Base-by-base conservation (phyloP, 2,329 filamentous ascomycete species). In the Zymoseptoria pseudotritici region DNA sequence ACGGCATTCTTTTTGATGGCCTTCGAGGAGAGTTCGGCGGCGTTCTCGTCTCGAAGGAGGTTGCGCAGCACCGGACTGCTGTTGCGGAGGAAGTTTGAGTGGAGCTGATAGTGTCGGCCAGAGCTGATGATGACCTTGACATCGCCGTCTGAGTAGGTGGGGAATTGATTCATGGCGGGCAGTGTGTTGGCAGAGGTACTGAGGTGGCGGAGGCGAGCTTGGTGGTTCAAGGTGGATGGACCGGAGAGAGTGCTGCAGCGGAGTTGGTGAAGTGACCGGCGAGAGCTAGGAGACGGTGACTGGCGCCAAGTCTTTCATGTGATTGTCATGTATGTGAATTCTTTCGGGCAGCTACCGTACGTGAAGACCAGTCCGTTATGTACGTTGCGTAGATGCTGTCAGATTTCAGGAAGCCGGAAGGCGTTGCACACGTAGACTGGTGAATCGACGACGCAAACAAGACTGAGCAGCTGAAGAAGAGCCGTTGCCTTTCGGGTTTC, bases 131-230 rank as follows among this genome's bases (percentile, higher is more conserved):
- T 58, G 61, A 79, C 65, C 50, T 69, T 65, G 22, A 77, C 74
- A 60, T 79, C 75, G 42, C 74, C 77, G 53, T 76, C 74, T 24
- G 57, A 31, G 63, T 73, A 78, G 4, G 66, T 36, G 1, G 76
- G 76, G 53, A 78, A 77, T 10, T 58, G 50, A 53, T 64, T 57
- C 31, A 56, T 56, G 26, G 19, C 58, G 55, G 26, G 26, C 21
- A 50, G 53, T 46, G 49, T 60, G n/a, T n/a, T 58, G 59, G 4
- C 7, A 4, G 21, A 20, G 31, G 53, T 46, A 29, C 55, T 55
- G 56, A 21, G 56, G 52, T 54, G 50, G 5, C 46, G 22, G 10
- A 53, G 51, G 56, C 22, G 50, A 21, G 11, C 20, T 24, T 53
- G 22, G 52, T 13, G 20, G n/a, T 31, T n/a, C 7, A 46, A 46